Percentiles rank a stretch among this genome's conserved stretches.
Evolutionary conservation across 768 basidiomycete species (phyloP).

Genomic region (Leccinum ochraceum): DNA sequence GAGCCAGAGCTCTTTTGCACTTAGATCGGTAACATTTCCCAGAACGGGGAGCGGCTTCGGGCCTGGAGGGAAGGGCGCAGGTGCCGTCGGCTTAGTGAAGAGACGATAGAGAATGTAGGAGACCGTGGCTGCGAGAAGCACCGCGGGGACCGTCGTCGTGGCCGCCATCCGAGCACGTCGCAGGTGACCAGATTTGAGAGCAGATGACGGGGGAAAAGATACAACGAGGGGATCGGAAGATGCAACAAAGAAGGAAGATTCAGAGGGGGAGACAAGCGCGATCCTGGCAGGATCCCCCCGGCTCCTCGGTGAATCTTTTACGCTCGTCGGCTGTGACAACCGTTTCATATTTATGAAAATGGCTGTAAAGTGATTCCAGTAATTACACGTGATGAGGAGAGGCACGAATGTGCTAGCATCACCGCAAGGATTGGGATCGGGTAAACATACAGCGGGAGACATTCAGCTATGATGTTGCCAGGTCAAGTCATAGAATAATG

Average conservation of each 20-base stretch:
- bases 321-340: neutral
- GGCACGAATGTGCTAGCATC: neutral
- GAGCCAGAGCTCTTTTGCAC: constrained; percentile 64
- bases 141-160: constrained; percentile 15
- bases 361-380: neutral
- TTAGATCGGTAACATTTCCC: constrained; percentile 65
- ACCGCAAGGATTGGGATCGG: neutral
- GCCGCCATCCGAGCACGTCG: constrained; percentile 17
- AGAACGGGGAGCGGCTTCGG: constrained; percentile 65
- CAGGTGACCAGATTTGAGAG: neutral
- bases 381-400: neutral
- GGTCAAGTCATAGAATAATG: neutral
- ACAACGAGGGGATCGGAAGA: constrained; percentile 14
- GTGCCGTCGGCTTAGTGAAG: constrained; percentile 17
- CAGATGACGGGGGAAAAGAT: neutral
- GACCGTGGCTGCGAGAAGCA: constrained; percentile 21
- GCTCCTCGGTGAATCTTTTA: neutral
- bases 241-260: constrained; percentile 25
- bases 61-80: constrained; percentile 59
- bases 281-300: neutral
- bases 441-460: neutral
- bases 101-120: constrained; percentile 21
- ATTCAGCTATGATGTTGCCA: neutral
- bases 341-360: too few relatives aligned
- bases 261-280: neutral